Conservation (phyloP, 306 rosid species). For the Prinsepia uniflora region DNA sequence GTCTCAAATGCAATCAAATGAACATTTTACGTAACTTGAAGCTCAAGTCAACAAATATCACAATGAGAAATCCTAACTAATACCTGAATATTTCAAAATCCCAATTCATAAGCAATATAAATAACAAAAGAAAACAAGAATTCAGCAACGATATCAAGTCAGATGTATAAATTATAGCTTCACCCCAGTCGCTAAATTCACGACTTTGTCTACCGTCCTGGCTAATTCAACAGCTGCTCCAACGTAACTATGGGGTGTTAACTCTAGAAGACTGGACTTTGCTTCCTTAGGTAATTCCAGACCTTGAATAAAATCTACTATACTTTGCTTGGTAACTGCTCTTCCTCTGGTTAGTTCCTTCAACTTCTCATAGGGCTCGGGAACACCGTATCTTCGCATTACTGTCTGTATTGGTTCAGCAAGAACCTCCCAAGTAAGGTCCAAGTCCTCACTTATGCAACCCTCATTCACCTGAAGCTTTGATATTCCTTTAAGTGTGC, state of each 20-base stretch:
- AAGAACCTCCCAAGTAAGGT: conserved; percentile 87
- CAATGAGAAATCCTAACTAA: background rate
- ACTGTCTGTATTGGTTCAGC: conserved; percentile 98
- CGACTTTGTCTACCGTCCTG: conserved; percentile 39
- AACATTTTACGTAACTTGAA: too few species aligned
- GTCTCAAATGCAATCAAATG: background rate
- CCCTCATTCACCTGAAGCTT: conserved; percentile 81
- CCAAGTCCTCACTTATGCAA: conserved; percentile 69
- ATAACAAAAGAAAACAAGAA: background rate
- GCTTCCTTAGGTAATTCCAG: conserved; percentile 70
- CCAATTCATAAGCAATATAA: background rate
- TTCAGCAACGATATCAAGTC: conserved; percentile 10
- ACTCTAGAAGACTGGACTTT: conserved; percentile 52
- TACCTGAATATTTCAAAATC: background rate
- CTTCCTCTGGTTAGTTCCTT: conserved; percentile 86
- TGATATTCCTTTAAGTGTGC: conserved; percentile 62
- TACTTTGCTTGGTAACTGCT: conserved; percentile 69
- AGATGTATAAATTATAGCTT: conserved; percentile 11
- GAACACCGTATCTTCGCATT: conserved; percentile 90
- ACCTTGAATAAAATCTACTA: conserved; percentile 63
- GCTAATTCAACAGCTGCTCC: conserved; percentile 89
- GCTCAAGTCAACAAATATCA: too few species aligned
- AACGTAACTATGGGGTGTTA: conserved; percentile 74
- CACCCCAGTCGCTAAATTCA: conserved; percentile 29
- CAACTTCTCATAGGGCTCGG: conserved; percentile 87